Percentiles rank a stretch among this genome's conserved stretches.
phyloP scores from a whole-genome alignment of 1,284 basidiomycete species.

The Paramarasmius palmivorus region DNA sequence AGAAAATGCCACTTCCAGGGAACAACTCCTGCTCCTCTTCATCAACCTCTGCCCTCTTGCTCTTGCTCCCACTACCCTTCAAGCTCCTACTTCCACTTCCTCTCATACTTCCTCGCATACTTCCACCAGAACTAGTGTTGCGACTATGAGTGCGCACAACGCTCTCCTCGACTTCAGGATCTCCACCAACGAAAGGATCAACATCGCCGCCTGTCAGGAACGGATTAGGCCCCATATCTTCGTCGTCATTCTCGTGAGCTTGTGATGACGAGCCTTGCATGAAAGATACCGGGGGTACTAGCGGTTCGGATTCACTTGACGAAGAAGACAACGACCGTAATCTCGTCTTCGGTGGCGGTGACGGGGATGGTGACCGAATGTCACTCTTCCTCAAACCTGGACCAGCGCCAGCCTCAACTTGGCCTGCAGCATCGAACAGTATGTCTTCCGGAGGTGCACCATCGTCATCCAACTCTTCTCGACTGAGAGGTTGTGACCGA shows the following conservation, averaged over 20 bases:
- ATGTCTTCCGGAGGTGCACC: neutral
- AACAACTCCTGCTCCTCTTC: constrained; percentile 40
- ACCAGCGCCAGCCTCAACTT: neutral
- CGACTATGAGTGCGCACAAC: constrained; percentile 9
- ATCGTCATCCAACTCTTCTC: neutral
- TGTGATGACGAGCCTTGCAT: constrained; percentile 35
- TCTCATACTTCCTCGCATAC: constrained; percentile 38
- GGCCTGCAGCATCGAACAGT: neutral
- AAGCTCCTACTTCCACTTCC: constrained; percentile 32
- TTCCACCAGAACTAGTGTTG: constrained; percentile 15
- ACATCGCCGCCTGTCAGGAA: constrained; percentile 12
- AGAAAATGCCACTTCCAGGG: constrained; percentile 58
- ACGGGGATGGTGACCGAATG: neutral
- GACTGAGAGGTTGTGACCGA: neutral
- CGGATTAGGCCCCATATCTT: constrained; percentile 18
- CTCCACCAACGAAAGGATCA: constrained; percentile 37
- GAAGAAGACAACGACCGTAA: neutral
- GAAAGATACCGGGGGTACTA: neutral
- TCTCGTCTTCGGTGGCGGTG: neutral
- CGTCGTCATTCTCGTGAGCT: constrained; percentile 36
- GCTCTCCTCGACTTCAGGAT: constrained; percentile 21
- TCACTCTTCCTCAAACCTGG: neutral
- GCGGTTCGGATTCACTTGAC: constrained; percentile 8
- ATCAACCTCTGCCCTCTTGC: constrained; percentile 15
- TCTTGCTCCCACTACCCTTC: constrained; percentile 17